Percentiles rank a stretch among this genome's conserved stretches.
phyloP scores from a whole-genome alignment of 108 stramenopile genomes.

The Nitzschia putrida region DNA sequence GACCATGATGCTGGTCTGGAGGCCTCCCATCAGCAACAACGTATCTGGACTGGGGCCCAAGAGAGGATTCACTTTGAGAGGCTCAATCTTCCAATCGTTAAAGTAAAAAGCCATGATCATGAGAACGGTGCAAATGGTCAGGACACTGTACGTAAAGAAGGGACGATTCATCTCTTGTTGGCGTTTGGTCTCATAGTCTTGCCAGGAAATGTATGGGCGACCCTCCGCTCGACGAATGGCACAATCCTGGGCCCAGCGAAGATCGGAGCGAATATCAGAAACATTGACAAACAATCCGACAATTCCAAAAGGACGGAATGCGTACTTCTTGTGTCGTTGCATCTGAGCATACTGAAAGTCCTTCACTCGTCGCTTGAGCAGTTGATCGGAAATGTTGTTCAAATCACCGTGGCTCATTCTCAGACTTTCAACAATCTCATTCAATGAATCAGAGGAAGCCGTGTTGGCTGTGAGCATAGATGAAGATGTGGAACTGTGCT shows the following conservation, averaged over 20 bases:
- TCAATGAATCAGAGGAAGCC: conserved; percentile 1
- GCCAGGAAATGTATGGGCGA: conserved; percentile 76
- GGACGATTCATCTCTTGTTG: conserved; percentile 27
- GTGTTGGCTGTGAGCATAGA: background rate
- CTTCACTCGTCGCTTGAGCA: conserved; percentile 49
- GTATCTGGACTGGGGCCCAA: conserved; percentile 80
- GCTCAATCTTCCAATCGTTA: conserved; percentile 59
- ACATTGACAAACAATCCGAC: conserved; percentile 60
- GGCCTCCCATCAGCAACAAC: conserved; percentile 80
- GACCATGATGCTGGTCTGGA: conserved; percentile 72
- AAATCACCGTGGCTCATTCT: conserved; percentile 10
- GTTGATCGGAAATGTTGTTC: background rate
- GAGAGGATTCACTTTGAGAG: conserved; percentile 82
- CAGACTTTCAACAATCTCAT: conserved; percentile 7
- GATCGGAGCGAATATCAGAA: conserved; percentile 66
- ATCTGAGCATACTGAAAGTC: conserved; percentile 78
- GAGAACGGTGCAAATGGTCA: conserved; percentile 42
- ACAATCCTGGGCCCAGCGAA: conserved; percentile 89
- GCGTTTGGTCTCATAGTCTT: conserved; percentile 67
- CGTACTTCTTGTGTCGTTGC: conserved; percentile 61
- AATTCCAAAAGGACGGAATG: conserved; percentile 59
- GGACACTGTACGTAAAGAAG: conserved; percentile 20
- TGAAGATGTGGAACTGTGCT: background rate
- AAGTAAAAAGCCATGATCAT: conserved; percentile 52
- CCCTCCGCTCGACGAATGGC: conserved; percentile 70